Evolutionary conservation across 257 asterid genomes (phyloP).

Genomic region (Prunella vulgaris): DNA sequence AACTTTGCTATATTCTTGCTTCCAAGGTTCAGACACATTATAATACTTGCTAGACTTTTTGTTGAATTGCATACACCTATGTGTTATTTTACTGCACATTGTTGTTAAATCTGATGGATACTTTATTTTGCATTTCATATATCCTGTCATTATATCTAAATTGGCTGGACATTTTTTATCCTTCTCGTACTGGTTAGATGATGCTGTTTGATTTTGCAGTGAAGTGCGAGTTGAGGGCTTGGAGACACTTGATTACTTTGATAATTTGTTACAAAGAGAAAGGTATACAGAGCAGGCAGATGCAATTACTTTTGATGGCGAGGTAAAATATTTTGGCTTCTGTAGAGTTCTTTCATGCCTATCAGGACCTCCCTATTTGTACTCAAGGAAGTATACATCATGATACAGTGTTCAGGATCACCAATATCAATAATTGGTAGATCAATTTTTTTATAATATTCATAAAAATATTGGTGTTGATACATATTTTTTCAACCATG

Average conservation of each 20-base stretch:
- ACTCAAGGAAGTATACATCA: no score
- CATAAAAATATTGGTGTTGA: no score
- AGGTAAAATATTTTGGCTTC: constrained; percentile 39
- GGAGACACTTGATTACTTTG: constrained; percentile 88
- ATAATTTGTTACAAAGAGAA: constrained; percentile 52
- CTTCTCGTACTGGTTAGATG: constrained; percentile 30
- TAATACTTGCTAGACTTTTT: not conserved
- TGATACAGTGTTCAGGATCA: no score
- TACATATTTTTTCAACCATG: no score
- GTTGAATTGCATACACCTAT: not conserved
- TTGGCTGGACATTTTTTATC: constrained; percentile 9
- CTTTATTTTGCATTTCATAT: not conserved
- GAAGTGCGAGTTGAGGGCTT: constrained; percentile 91
- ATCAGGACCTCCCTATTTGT: not conserved
- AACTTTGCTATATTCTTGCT: constrained; percentile 9
- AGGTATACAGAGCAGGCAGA: constrained; percentile 86
- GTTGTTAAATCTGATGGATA: not conserved
- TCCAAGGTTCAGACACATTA: not conserved
- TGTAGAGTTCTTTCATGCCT: not conserved
- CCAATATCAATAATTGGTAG: no score
- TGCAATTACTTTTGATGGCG: constrained; percentile 76
- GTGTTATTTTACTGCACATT: not conserved
- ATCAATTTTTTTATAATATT: no score
- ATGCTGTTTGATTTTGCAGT: constrained; percentile 54
- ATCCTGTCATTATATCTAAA: not conserved